Base-by-base conservation (phyloP, 2,329 filamentous ascomycete species). In the Aspergillus spinulosporus region DNA sequence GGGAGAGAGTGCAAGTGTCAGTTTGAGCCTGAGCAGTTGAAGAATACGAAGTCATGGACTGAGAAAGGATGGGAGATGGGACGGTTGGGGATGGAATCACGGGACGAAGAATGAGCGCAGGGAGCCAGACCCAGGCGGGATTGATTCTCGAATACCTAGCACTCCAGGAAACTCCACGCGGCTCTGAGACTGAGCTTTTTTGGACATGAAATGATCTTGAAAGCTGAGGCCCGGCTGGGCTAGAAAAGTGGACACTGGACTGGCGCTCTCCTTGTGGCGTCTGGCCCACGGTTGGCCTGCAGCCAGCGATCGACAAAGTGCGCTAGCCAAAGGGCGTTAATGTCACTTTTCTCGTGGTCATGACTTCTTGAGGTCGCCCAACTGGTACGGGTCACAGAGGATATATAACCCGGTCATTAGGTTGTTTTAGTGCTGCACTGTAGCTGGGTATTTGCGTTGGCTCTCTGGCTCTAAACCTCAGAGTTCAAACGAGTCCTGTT, bases 201-300 rank as follows among this genome's bases (percentile, higher is more conserved):
- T 37, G 34, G 34, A 11, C 34, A 37, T 54, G 37, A 15, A 42
- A 21, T 21, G 39, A 21, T 15, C n/a, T 42, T 42, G 39, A 42
- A 42, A 21, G 21, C 21, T 21, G 21, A 21, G 21, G 39, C 6
- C 37, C 37, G n/a, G 37, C 37, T 40, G 51, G 31, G 32, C 51
- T 54, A 36, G 43, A 21, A 37, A 42, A 48, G 55, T 57, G 55
- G 45, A 49, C n/a, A 7, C 21, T 21, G 21, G 21, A 21, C 21
- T 21, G 21, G 15, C 53, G 34, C 34, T 37, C 60, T 62, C 62
- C 55, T 61, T 63, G 63, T 65, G 63, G 63, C 63, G 63, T 65
- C 60, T 62, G 59, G 62, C 56, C 61, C 59, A 61, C 54, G 58
- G 57, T 49, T 63, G 59, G 62, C 60, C 59, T 50, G 37, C 26